Conservation (phyloP, 352 stramenopile species). For the Phytophthora pinifolia region DNA sequence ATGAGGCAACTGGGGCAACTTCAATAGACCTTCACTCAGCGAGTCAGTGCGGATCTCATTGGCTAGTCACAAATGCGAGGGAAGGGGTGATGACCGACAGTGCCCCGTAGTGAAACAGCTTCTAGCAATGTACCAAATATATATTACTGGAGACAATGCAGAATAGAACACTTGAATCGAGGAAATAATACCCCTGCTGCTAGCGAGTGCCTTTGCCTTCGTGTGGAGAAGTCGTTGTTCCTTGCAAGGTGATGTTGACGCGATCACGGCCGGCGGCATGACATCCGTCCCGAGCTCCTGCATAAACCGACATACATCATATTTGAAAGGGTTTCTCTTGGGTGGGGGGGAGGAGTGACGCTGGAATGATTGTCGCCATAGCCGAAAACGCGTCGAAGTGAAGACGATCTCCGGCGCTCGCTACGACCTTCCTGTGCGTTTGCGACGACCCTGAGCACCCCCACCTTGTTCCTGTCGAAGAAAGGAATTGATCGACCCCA, state of each 20-base stretch:
- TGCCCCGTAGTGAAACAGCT: too few relatives aligned
- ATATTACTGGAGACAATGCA: neutral
- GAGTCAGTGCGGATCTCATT: conserved; percentile 14
- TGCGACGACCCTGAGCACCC: neutral
- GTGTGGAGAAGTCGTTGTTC: neutral
- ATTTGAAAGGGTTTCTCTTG: conserved; percentile 27
- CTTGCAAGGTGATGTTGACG: conserved; percentile 10
- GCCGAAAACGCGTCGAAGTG: conserved; percentile 2
- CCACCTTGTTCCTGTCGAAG: conserved; percentile 1
- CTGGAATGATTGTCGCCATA: conserved; percentile 16
- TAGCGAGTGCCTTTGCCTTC: neutral
- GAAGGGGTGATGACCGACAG: conserved; percentile 1
- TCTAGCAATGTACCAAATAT: neutral
- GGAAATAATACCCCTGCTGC: neutral
- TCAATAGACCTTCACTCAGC: conserved; percentile 25
- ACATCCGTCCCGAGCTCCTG: conserved; percentile 9
- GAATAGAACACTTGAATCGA: neutral
- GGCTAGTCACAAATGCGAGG: neutral
- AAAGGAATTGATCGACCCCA: conserved; percentile 3
- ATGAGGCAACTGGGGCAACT: too few relatives aligned
- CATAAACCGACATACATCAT: neutral
- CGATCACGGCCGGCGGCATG: conserved; percentile 5
- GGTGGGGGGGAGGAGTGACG: conserved; percentile 34
- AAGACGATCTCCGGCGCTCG: neutral
- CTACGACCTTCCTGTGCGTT: neutral